Conservation (phyloP, 1,284 basidiomycete genomes). For the Athelia sp. region DNA sequence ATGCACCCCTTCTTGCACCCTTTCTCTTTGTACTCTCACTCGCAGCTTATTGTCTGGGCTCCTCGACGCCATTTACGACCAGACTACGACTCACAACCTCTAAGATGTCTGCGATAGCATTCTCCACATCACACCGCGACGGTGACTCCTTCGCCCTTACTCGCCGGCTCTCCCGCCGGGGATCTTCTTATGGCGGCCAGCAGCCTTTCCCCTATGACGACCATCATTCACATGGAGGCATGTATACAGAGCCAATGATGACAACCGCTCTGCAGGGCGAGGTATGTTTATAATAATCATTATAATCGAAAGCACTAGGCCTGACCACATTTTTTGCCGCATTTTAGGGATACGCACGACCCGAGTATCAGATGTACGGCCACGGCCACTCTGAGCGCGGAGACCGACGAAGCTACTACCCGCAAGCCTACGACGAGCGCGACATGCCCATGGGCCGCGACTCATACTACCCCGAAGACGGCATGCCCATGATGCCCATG, state of each 20-base stretch:
- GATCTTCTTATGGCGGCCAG: neutral
- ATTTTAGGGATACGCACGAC: neutral
- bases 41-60: no score
- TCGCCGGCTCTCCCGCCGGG: no score
- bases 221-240: neutral
- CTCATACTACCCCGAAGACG: constrained; percentile 1
- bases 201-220: constrained; percentile 1
- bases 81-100: no score
- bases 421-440: neutral
- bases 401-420: neutral
- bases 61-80: no score
- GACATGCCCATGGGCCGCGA: neutral
- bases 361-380: constrained; percentile 1
- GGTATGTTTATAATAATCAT: neutral
- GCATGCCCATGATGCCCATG: neutral
- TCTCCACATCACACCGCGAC: no score
- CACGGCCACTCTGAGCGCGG: neutral
- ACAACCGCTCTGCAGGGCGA: neutral
- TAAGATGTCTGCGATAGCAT: no score
- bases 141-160: no score
- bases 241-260: constrained; percentile 1
- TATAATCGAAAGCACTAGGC: neutral
- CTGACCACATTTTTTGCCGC: neutral
- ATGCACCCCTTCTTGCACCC: no score
- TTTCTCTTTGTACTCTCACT: no score